phyloP scores from a whole-genome alignment of 2,329 filamentous ascomycete species.

The Fusarium redolens region DNA sequence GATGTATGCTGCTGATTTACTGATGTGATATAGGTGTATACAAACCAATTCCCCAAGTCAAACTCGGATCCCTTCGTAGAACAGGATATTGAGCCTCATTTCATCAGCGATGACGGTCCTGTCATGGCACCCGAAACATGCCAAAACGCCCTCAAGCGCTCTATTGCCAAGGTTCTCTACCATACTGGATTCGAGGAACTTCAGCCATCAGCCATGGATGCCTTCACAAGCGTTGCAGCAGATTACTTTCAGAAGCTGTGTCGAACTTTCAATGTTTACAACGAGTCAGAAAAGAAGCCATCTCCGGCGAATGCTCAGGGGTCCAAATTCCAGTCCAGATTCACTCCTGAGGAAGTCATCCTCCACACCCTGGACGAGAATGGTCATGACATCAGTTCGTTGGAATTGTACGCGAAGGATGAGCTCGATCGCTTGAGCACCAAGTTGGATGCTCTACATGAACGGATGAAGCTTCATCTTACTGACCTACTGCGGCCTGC shows the following conservation, averaged over 20 bases:
- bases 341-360: conserved; percentile 85
- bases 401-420: conserved; percentile 91
- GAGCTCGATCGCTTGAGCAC: conserved; percentile 87
- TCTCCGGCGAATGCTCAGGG: conserved; percentile 56
- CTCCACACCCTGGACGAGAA: conserved; percentile 87
- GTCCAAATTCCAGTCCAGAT: conserved; percentile 69
- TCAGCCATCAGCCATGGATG: conserved; percentile 92
- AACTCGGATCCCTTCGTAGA: conserved; percentile 90
- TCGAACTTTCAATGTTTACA: conserved; percentile 82
- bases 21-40: conserved; percentile 76
- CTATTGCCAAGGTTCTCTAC: conserved; percentile 94
- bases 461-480: conserved; percentile 92
- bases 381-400: conserved; percentile 81
- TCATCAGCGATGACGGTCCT: conserved; percentile 87
- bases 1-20: not conserved
- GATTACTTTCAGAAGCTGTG: conserved; percentile 91
- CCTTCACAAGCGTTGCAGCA: conserved; percentile 87
- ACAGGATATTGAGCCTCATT: conserved; percentile 86
- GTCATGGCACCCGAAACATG: conserved; percentile 87
- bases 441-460: conserved; percentile 86
- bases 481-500: conserved; percentile 94
- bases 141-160: conserved; percentile 86
- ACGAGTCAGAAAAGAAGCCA: conserved; percentile 82
- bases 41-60: conserved; percentile 98
- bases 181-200: conserved; percentile 97